Conservation (phyloP, 495 filamentous ascomycete genomes). For the Penicillium psychrofluorescens region DNA sequence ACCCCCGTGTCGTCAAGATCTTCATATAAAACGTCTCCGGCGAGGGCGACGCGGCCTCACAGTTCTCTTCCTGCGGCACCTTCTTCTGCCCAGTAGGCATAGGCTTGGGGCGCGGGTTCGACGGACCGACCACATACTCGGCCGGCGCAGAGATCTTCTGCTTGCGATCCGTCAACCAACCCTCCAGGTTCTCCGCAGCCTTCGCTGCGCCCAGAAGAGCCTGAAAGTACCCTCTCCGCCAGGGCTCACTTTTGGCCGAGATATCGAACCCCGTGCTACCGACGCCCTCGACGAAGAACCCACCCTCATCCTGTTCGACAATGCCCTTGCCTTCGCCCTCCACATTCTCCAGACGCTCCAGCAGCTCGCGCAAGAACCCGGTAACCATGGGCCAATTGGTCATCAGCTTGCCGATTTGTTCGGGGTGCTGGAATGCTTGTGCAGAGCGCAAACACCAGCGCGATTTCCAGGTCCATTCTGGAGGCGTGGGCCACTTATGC, state of each 20-base stretch:
- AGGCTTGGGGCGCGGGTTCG: slow-evolving; percentile 73
- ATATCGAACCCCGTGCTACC: slow-evolving; percentile 61
- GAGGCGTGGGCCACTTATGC: slow-evolving; percentile 63
- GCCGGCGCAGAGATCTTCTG: slow-evolving; percentile 57
- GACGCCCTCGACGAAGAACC: slow-evolving; percentile 44
- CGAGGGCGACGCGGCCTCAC: slow-evolving; percentile 51
- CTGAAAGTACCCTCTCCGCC: slow-evolving; percentile 78
- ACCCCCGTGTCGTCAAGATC: slow-evolving; percentile 69
- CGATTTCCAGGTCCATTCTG: slow-evolving; percentile 63
- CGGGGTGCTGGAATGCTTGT: slow-evolving; percentile 46
- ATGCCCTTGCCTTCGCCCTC: slow-evolving; percentile 61
- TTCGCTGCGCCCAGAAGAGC: slow-evolving; percentile 67
- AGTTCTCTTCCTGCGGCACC: slow-evolving; percentile 65
- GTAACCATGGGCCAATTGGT: slow-evolving; percentile 61
- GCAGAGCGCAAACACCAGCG: slow-evolving; percentile 53
- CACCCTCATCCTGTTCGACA: slow-evolving; percentile 47
- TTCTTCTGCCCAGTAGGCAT: slow-evolving; percentile 49
- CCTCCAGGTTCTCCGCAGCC: slow-evolving; percentile 73
- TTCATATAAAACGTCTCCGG: slow-evolving; percentile 70
- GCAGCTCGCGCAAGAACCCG: slow-evolving; percentile 41
- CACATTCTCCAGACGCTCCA: slow-evolving; percentile 58
- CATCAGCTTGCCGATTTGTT: slow-evolving; percentile 38
- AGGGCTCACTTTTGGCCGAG: slow-evolving; percentile 65
- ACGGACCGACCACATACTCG: slow-evolving; percentile 68
- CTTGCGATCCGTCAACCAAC: slow-evolving; percentile 62